phyloP scores from a whole-genome alignment of 2,329 filamentous ascomycete genomes.

The Aphanoascus verrucosus region DNA sequence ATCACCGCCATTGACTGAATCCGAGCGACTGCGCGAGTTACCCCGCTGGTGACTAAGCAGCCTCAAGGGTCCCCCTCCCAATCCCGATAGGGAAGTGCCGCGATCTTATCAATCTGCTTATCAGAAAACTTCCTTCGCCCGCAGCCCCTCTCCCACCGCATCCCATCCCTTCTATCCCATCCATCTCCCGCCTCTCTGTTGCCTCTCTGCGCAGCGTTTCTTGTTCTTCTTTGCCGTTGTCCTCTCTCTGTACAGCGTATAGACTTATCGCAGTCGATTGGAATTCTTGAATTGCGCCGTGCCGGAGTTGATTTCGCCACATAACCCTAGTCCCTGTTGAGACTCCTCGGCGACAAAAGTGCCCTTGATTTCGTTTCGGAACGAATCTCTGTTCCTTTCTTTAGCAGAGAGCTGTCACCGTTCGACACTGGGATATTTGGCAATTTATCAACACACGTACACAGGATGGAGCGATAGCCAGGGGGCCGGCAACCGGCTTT shows the following conservation, averaged over 20 bases:
- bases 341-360: neutral
- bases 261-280: too few relatives aligned
- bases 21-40: neutral
- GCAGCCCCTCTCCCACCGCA: neutral
- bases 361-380: too few relatives aligned
- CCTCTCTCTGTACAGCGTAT: too few relatives aligned
- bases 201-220: too few relatives aligned
- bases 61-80: neutral
- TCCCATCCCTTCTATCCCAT: neutral
- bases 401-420: neutral
- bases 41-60: conserved; percentile 13
- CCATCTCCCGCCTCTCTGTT: neutral
- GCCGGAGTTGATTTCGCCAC: neutral
- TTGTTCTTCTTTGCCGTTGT: neutral
- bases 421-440: neutral
- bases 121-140: neutral
- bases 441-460: neutral
- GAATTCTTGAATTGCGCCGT: too few relatives aligned
- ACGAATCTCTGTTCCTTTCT: too few relatives aligned
- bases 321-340: neutral
- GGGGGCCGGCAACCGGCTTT: conserved; percentile 3
- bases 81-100: conserved; percentile 8
- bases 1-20: neutral
- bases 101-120: conserved; percentile 11
- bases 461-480: conserved; percentile 7